These are phyloP conservation scores for Daedaleopsis nitida DNA, from an alignment of 768 basidiomycete genomes.

Conservation along the genomic window DNA sequence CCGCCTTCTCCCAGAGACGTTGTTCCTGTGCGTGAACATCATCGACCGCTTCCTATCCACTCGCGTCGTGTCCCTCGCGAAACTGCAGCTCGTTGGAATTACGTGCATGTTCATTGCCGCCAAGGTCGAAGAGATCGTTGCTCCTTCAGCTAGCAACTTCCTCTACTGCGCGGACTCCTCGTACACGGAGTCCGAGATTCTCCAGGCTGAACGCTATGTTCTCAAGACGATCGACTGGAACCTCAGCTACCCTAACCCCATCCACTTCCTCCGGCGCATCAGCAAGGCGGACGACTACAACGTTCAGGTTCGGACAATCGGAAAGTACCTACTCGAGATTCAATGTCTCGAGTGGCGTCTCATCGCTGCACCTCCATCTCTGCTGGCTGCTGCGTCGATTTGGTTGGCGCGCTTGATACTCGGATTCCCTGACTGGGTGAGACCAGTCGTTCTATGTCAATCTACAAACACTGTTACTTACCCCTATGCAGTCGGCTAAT, in stretches of 20 bases:
- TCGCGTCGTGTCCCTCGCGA: constrained; percentile 59
- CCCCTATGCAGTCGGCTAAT: constrained; percentile 65
- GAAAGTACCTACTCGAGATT: constrained; percentile 91
- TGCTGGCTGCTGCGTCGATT: constrained; percentile 80
- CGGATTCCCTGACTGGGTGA: constrained; percentile 85
- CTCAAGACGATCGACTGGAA: constrained; percentile 87
- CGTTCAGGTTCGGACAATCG: constrained; percentile 80
- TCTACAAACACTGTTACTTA: constrained; percentile 4
- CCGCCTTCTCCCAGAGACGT: constrained; percentile 84
- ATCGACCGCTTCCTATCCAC: constrained; percentile 66
- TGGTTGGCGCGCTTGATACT: constrained; percentile 85
- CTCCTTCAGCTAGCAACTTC: constrained; percentile 83
- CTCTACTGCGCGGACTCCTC: constrained; percentile 77
- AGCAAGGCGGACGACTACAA: constrained; percentile 95
- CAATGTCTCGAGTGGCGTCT: constrained; percentile 80
- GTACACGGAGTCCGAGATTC: constrained; percentile 77
- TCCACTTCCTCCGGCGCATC: constrained; percentile 85
- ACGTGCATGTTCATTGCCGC: constrained; percentile 86
- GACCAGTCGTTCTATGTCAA: constrained; percentile 29
- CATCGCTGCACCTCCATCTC: constrained; percentile 70
- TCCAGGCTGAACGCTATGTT: constrained; percentile 88
- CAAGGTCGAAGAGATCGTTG: constrained; percentile 92
- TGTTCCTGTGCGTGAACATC: constrained; percentile 88
- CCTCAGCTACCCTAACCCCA: constrained; percentile 82
- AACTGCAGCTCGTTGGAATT: constrained; percentile 81